Conservation (phyloP, 305 asterid genomes). For the Nicotiana rustica region DNA sequence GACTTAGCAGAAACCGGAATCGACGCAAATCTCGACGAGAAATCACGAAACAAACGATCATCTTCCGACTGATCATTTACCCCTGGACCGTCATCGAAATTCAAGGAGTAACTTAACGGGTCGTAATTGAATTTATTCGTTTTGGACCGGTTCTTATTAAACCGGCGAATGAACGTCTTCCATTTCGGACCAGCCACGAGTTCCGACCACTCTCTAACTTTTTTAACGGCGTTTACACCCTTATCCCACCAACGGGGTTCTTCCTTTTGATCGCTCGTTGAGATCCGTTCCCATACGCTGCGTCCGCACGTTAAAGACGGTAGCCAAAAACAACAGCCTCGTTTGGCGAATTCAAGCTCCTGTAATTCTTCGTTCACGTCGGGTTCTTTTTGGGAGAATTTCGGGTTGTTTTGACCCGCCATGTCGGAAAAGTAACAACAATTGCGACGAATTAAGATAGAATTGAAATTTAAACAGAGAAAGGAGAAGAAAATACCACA, state of each 20-base stretch:
- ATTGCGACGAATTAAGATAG: background rate
- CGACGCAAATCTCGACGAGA: slow-evolving; percentile 62
- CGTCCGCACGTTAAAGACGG: slow-evolving; percentile 53
- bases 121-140: slow-evolving; percentile 65
- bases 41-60: slow-evolving; percentile 54
- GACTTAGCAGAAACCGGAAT: slow-evolving; percentile 47
- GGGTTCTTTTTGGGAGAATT: slow-evolving; percentile 34
- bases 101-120: slow-evolving; percentile 70
- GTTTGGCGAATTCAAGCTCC: slow-evolving; percentile 45
- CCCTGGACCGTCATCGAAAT: slow-evolving; percentile 72
- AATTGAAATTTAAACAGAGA: background rate
- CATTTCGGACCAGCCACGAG: slow-evolving; percentile 83
- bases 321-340: slow-evolving; percentile 61
- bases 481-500: background rate
- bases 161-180: slow-evolving; percentile 82
- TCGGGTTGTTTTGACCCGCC: slow-evolving; percentile 41
- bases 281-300: slow-evolving; percentile 66
- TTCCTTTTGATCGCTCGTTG: slow-evolving; percentile 39
- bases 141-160: slow-evolving; percentile 50
- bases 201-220: slow-evolving; percentile 76
- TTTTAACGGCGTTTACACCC: slow-evolving; percentile 53
- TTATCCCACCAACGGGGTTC: slow-evolving; percentile 53
- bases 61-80: slow-evolving; percentile 48
- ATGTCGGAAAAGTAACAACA: slow-evolving; percentile 12
- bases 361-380: slow-evolving; percentile 46